Conservation (phyloP, 2,329 filamentous ascomycete species). For the Mariannaea sp. region DNA sequence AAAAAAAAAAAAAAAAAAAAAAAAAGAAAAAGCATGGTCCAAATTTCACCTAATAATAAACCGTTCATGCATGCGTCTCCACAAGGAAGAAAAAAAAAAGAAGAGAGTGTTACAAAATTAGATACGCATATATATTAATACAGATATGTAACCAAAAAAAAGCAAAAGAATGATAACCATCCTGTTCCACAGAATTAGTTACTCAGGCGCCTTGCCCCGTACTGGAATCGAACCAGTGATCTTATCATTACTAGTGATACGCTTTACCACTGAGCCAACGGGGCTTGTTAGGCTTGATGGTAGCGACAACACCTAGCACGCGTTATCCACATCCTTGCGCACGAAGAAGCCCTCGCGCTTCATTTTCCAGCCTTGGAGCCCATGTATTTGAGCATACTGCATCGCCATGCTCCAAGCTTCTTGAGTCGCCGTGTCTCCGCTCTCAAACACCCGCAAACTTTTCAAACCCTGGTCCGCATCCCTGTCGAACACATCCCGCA, state of each 20-base stretch:
- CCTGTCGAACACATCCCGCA: conserved; percentile 45
- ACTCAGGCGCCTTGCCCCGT: conserved; percentile 17
- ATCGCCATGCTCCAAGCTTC: conserved; percentile 54
- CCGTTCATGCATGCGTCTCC: no score
- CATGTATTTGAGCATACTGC: conserved; percentile 45
- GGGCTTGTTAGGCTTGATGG: conserved; percentile 7
- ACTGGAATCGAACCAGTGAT: conserved; percentile 25
- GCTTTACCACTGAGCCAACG: conserved; percentile 22
- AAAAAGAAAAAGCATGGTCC: no score
- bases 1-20: no score
- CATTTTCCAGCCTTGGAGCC: conserved; percentile 49
- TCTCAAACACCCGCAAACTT: conserved; percentile 54
- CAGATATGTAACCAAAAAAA: neutral
- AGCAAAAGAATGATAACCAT: neutral
- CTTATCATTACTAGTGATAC: conserved; percentile 23
- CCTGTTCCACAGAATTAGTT: no score
- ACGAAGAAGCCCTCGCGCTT: conserved; percentile 53
- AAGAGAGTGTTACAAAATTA: no score
- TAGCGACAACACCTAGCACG: neutral
- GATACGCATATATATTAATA: no score
- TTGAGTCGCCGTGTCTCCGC: conserved; percentile 51
- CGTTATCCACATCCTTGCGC: conserved; percentile 14
- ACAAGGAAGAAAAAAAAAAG: no score
- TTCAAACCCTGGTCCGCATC: conserved; percentile 42
- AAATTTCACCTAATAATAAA: no score